Conservation (phyloP, 768 basidiomycete genomes). For the Trametes punicea region DNA sequence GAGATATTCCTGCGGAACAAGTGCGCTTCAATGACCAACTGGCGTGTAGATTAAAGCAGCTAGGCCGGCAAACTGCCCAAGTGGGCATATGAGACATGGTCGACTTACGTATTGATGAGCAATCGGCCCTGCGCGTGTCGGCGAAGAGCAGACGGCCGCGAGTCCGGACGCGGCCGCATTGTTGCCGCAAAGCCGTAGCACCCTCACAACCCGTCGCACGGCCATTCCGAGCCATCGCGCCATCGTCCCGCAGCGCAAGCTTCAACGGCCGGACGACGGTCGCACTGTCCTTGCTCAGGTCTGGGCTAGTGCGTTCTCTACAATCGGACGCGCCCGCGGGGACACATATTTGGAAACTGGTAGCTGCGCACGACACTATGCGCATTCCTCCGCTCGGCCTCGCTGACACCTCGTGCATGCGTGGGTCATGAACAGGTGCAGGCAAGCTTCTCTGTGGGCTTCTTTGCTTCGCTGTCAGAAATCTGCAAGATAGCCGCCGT, state of each 20-base stretch:
- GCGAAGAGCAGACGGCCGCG: not conserved
- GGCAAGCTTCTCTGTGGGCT: slow-evolving; percentile 9
- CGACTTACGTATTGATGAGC: not conserved
- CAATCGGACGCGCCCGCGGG: slow-evolving; percentile 10
- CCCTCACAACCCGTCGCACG: not conserved
- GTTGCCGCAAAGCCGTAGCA: slow-evolving; percentile 1
- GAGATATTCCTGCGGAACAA: too few species aligned
- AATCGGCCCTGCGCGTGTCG: not conserved
- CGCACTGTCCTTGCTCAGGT: not conserved
- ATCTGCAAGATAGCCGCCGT: slow-evolving; percentile 19
- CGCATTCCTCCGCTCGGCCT: not conserved
- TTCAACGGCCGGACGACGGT: not conserved
- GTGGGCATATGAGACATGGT: not conserved
- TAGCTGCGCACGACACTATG: not conserved
- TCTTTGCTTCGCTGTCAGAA: slow-evolving; percentile 20
- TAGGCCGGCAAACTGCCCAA: not conserved
- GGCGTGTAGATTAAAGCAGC: too few species aligned
- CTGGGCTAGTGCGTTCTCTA: not conserved
- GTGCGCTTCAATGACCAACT: too few species aligned
- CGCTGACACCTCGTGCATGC: slow-evolving; percentile 14
- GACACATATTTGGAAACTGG: not conserved
- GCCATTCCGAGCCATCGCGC: not conserved
- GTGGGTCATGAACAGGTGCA: slow-evolving; percentile 10
- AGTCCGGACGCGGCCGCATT: not conserved
- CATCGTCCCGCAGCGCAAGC: not conserved